Percentiles rank a stretch among this genome's conserved stretches.
These are phyloP conservation scores for Schwanniomyces occidentalis DNA, from an alignment of 805 yeast species.

Conservation along the genomic window DNA sequence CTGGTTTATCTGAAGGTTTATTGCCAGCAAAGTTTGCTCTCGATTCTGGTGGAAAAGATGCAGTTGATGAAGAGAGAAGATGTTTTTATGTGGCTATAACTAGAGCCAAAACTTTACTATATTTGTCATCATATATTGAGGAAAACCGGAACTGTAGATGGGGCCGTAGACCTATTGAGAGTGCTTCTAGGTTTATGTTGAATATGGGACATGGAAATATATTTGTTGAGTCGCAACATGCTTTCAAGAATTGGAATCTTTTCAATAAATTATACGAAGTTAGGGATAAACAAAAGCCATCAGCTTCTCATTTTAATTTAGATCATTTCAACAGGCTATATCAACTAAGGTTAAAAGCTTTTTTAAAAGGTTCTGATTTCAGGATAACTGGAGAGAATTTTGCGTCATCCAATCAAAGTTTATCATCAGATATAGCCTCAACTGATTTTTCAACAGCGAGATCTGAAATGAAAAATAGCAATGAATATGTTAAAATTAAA, in stretches of 20 bases:
- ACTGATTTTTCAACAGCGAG: too few relatives aligned
- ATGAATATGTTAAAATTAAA: too few relatives aligned
- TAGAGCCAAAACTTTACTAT: slow-evolving; percentile 65
- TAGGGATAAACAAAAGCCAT: slow-evolving; percentile 5
- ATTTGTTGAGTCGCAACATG: slow-evolving; percentile 13
- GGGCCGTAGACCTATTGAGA: slow-evolving; percentile 21
- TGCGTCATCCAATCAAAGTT: too few relatives aligned
- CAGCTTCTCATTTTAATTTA: slow-evolving; percentile 8
- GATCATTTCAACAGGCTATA: slow-evolving; percentile 13
- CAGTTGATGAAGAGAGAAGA: slow-evolving; percentile 74
- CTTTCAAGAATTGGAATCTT: slow-evolving; percentile 16
- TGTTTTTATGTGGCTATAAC: slow-evolving; percentile 88
- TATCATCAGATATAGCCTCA: too few relatives aligned
- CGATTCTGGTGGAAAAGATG: slow-evolving; percentile 26
- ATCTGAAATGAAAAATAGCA: too few relatives aligned
- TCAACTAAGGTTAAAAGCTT: slow-evolving; percentile 11
- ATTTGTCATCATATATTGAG: slow-evolving; percentile 37
- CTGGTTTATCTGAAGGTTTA: slow-evolving; percentile 65
- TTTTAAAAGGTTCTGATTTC: slow-evolving; percentile 10
- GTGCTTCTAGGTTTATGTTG: slow-evolving; percentile 29
- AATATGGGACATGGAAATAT: slow-evolving; percentile 7
- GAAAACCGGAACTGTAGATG: slow-evolving; percentile 12
- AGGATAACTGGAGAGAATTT: slow-evolving; percentile 5
- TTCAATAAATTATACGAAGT: slow-evolving; percentile 21
- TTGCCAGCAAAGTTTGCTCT: slow-evolving; percentile 60